Evolutionary conservation across 768 basidiomycete genomes (phyloP).

Genomic region (Boletus barrowsii): DNA sequence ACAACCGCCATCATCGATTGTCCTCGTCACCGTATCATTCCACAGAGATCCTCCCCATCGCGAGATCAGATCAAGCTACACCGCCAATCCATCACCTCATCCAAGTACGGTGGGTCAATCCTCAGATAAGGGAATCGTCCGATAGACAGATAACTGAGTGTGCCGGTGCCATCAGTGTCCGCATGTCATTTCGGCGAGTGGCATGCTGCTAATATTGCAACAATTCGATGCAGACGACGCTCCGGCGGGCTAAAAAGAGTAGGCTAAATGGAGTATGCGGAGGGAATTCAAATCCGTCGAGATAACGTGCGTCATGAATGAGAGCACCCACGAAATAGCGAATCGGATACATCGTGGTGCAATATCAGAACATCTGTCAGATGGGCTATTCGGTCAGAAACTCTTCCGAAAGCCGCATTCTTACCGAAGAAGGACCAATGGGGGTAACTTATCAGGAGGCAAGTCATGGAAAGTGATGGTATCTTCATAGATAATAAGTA

Average conservation of each 20-base stretch:
- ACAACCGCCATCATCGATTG: neutral
- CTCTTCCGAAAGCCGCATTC: neutral
- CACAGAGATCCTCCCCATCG: neutral
- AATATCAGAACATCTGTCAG: neutral
- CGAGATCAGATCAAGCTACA: neutral
- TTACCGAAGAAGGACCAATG: slow-evolving; percentile 6
- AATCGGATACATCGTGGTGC: neutral
- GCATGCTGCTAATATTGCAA: neutral
- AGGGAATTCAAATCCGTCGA: neutral
- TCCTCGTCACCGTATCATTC: neutral
- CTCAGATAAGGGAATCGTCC: slow-evolving; percentile 4
- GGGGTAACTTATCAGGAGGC: slow-evolving; percentile 6
- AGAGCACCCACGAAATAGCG: neutral
- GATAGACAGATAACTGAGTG: neutral
- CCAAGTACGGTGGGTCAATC: neutral
- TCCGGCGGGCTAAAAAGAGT: slow-evolving; percentile 1
- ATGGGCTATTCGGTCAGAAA: neutral
- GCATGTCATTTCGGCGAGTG: neutral
- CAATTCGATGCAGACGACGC: neutral
- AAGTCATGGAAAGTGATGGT: neutral
- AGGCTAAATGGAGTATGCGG: slow-evolving; percentile 7
- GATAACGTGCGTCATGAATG: neutral
- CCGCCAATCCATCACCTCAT: neutral
- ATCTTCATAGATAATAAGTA: neutral
- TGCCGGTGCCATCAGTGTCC: neutral